Conservation (phyloP, 1,139 yeast species). For the Nakaseomyces delphensis region DNA sequence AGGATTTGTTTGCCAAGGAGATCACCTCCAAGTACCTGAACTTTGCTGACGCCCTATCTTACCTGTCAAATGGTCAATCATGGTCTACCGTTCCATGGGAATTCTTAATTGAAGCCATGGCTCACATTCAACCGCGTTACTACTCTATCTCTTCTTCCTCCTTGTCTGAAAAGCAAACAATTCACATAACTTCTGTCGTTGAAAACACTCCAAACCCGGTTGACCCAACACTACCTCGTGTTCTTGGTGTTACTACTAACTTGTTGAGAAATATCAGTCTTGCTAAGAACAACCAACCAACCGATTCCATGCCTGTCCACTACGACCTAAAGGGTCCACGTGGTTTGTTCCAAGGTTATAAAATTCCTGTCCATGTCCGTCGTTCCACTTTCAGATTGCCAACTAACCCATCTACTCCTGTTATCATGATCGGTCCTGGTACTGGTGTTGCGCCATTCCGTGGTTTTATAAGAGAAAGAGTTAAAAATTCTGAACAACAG, state of each 20-base stretch:
- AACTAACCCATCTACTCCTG: constrained; percentile 72
- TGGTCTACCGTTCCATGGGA: constrained; percentile 81
- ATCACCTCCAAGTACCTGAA: constrained; percentile 57
- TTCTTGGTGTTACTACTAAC: constrained; percentile 81
- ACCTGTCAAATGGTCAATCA: constrained; percentile 46
- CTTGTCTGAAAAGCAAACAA: constrained; percentile 58
- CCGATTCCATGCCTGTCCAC: constrained; percentile 37
- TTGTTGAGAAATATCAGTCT: constrained; percentile 66
- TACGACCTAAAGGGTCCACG: constrained; percentile 83
- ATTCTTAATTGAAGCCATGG: constrained; percentile 70
- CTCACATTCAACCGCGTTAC: constrained; percentile 86
- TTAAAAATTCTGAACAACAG: constrained; percentile 41
- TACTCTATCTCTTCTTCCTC: constrained; percentile 94
- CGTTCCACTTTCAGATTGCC: constrained; percentile 94
- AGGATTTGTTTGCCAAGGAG: constrained; percentile 54
- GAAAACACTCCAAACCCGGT: constrained; percentile 46
- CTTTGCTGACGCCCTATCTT: constrained; percentile 64
- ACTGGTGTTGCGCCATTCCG: constrained; percentile 98
- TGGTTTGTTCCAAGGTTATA: constrained; percentile 43
- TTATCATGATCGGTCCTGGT: constrained; percentile 94
- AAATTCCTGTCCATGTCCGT: constrained; percentile 85
- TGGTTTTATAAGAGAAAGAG: constrained; percentile 84
- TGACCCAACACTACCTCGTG: constrained; percentile 15
- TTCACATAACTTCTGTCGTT: constrained; percentile 87
- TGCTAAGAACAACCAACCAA: constrained; percentile 44